These are phyloP conservation scores for Suhomyces bribrorum DNA, from an alignment of 1,139 yeast species.

Conservation along the genomic window DNA sequence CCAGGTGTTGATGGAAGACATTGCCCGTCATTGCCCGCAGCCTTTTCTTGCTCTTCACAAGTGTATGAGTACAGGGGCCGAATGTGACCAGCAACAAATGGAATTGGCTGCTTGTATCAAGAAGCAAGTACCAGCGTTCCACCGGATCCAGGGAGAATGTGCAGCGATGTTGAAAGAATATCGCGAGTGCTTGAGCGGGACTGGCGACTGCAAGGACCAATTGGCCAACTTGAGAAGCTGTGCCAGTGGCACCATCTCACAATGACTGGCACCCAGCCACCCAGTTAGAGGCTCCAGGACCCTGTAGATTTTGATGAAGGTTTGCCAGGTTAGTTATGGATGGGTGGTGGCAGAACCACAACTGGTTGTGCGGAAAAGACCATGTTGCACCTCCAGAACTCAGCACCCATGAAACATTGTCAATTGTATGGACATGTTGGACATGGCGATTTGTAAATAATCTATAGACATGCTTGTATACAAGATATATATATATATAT, in stretches of 20 bases:
- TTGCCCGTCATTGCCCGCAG: slow-evolving; percentile 66
- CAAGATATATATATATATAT: no score
- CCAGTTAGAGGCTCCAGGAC: no score
- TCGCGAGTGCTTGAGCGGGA: slow-evolving; percentile 56
- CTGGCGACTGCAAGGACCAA: slow-evolving; percentile 29
- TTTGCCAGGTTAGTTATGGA: no score
- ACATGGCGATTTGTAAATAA: no score
- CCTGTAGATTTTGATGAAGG: no score
- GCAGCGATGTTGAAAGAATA: slow-evolving; percentile 55
- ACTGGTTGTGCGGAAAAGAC: no score
- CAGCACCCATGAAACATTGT: no score
- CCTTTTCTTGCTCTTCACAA: slow-evolving; percentile 64
- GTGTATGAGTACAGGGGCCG: slow-evolving; percentile 51
- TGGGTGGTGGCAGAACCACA: no score
- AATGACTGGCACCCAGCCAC: neutral
- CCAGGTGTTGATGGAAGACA: slow-evolving; percentile 57
- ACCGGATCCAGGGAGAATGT: slow-evolving; percentile 61
- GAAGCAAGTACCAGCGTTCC: slow-evolving; percentile 62
- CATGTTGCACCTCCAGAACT: no score
- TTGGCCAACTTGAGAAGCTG: slow-evolving; percentile 37
- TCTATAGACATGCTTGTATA: no score
- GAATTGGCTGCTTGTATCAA: slow-evolving; percentile 58
- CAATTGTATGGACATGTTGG: no score
- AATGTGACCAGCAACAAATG: slow-evolving; percentile 54
- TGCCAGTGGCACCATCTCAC: slow-evolving; percentile 22